These are phyloP conservation scores for Penicillium roqueforti DNA, from an alignment of 495 filamentous ascomycete genomes.

Conservation along the genomic window DNA sequence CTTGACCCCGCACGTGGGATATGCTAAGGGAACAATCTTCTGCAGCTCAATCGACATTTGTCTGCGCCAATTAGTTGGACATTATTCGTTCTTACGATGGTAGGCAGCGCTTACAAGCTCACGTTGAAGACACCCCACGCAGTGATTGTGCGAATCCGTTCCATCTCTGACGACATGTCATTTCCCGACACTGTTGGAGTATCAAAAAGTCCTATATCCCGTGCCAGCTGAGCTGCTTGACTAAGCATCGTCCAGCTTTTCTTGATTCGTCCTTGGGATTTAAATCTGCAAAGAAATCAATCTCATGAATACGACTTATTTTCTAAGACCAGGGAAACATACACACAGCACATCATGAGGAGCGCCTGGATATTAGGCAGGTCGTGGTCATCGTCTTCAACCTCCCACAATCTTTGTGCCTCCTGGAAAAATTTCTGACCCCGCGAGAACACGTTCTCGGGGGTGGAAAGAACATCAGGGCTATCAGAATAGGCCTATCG, in stretches of 20 bases:
- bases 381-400: conserved; percentile 30
- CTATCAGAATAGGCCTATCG: conserved; percentile 44
- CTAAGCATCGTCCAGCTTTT: conserved; percentile 35
- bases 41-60: conserved; percentile 32
- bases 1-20: conserved; percentile 21
- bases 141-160: conserved; percentile 25
- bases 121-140: conserved; percentile 37
- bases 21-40: conserved; percentile 19
- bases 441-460: conserved; percentile 25
- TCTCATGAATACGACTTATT: neutral
- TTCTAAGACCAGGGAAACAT: conserved; percentile 16
- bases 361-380: conserved; percentile 38
- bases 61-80: conserved; percentile 19
- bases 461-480: conserved; percentile 39
- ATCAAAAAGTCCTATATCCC: conserved; percentile 31
- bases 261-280: conserved; percentile 28
- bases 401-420: conserved; percentile 34
- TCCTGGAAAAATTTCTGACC: conserved; percentile 33
- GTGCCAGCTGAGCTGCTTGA: conserved; percentile 34
- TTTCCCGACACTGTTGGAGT: conserved; percentile 12
- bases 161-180: conserved; percentile 15
- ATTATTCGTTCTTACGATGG: neutral
- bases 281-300: conserved; percentile 28
- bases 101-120: conserved; percentile 24
- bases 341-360: conserved; percentile 35